Base-by-base conservation (phyloP, 2,329 filamentous ascomycete genomes). In the Pseudocercospora pini-densiflorae region DNA sequence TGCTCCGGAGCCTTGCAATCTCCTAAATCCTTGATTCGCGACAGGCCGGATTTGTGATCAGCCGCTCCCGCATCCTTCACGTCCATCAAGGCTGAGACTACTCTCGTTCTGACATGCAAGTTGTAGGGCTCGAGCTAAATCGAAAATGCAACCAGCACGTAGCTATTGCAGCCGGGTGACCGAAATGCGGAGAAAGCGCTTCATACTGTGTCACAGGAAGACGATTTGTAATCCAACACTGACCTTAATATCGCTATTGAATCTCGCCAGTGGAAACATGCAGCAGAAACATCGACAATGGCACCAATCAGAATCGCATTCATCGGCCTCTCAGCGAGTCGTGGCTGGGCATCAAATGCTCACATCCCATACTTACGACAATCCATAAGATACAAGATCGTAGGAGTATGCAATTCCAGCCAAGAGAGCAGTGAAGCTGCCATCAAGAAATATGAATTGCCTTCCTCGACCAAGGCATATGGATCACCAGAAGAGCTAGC, bases 401-500 rank as follows among this genome's bases (percentile, higher is more conserved):
- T 33, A 6, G 62, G 62, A n/a, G 60, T 64, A 14, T 59, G 55
- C 24, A 64, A 64, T n/a, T 64, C 62, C 2, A 64, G 62, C 62
- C 59, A 64, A 59, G 54, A 33, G n/a, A 47, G 33, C 9, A 29
- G 51, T 12, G 12, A 64, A n/a, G 62, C 62, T 14, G 62, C 62
- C 6, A 64, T 64, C 54, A 53, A 64, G 36, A 27, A 36, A 24
- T 64, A 64, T 27, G 70, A 72, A 1, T 74, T 77, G 0, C 24
- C 73, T 1, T 70, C 70, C 0, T 79, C 77, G 7, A 36, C 57
- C n/a, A 81, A 80, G 60, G 79, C 81, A 0, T 81, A 85, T 70
- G 81, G 76, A 10, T 74, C 76, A 54, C 73, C 80, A 0, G 68
- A 79, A 29, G 78, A 79, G 14, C 71, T 85, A 12, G 82, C 81